Evolutionary conservation across 495 filamentous ascomycete genomes (phyloP), one percentile per base, ranked within the genome.

Genomic region (Cercophora scortea): DNA sequence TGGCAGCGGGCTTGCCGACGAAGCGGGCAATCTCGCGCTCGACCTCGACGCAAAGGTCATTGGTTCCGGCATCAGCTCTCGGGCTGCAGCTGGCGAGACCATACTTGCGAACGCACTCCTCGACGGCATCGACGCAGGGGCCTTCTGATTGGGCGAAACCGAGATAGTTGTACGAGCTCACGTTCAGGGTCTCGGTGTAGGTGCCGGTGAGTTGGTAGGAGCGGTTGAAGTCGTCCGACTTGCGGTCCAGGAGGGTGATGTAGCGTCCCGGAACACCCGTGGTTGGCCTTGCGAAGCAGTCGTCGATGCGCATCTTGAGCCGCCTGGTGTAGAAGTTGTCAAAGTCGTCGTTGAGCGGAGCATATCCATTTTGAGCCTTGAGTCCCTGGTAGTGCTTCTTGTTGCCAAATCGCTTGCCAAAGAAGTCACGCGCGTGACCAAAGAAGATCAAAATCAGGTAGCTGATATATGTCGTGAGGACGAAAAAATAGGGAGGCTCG

Each of bases 101-200:
- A 56, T 93, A 90, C 65, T 86, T 89, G 65, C 82, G 83, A 55
- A 94, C 83, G 38, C 77, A 76, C 19, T 91, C 87, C 71, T 97
- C 93, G 6, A 92, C 89, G 19, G 87, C 82, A 70, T 97, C 94
- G 32, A 94, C 94, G 67, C 94, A 97, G 38, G 92, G 92, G 13
- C 93, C 93, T 61, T 96, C 90, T 1, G 93, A 97, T 69, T 98
- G 94, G 51, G 93, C 93, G 63, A 98, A 98, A 32, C 93, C 93
- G 7, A 98, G 87, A 60, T 98, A 98, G 63, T 98, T 98, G 78
- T 98, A 98, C 4, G 93, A 98, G 72, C 90, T 96, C 83, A 98
- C 83, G 67, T 98, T 98, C 52, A 98, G 71, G 0, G 93, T 96
- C 64, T 98, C 89, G n/a, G 93, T 97, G 45, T 80, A 83, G 35